Base-by-base conservation (phyloP, 108 stramenopile genomes). In the Fragilaria radians region DNA sequence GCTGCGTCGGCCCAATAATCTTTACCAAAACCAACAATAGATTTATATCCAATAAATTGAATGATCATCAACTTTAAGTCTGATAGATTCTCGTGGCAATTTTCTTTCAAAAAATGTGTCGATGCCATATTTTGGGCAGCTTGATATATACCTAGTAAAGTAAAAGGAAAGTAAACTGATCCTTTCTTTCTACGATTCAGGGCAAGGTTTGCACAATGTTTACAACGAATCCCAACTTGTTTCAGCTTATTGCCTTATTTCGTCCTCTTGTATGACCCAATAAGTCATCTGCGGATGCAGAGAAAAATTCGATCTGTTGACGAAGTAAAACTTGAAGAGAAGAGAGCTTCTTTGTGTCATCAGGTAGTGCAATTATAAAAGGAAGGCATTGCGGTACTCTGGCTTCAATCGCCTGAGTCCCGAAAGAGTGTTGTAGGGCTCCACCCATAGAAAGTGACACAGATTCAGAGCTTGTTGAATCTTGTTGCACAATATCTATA, bases 1-100 rank as follows among this genome's bases (percentile, higher is more conserved):
- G 90, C 86, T 1, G 77, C 71, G 19, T 86, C 82, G 53, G 71
- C 82, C 90, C 90, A 91, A 67, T 91, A 91, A 48, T 84, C 70
- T 26, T 83, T 81, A 32, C 81, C 47, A 27, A 65, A 68, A 17
- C 81, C 81, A 42, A 82, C 86, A 29, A 86, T 83, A 14, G 81
- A 69, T 7, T 73, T 69, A 7, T 72, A 63, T 7, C 61, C 57
- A 52, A 71, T 31, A 14, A 31, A 22, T 22, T 32, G 32, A 3
- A 57, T 21, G n/a, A 57, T 22, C 31, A 33, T 22, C 55, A 11
- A 18, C 5, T 36, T 32, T 4, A 57, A 4, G 14, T 22, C 28
- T 34, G n/a, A n/a, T 4, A 70, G 73, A 17, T 74, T 67, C 3
- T 56, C 14, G 28, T 59, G 51, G 50, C 79, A 80, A 42, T 14